Evolutionary conservation across 768 basidiomycete species (phyloP), one percentile per base, ranked within the genome.

Genomic region (Melanogaster broomeanus): DNA sequence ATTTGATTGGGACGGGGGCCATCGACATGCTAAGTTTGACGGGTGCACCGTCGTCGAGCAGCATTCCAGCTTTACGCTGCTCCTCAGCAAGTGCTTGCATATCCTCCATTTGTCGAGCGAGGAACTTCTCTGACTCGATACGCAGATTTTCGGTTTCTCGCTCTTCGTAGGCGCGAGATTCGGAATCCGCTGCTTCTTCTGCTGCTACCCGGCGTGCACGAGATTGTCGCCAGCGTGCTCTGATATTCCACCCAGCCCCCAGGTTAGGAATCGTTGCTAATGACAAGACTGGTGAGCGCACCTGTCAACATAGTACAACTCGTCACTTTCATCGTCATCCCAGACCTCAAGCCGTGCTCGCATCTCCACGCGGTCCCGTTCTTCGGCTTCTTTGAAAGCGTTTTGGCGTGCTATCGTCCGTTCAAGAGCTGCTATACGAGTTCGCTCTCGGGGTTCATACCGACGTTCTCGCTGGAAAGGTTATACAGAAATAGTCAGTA

Each of bases 101-200:
- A 68, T 98, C 94, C 56, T 91, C 91, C 91, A 96, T 93, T 64
- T 97, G 94, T 48, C 85, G 80, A 31, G 91, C 90, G 53, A 98
- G 77, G 79, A 98, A 97, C 56, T 85, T 88, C 69, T 98, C 96
- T 1, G 93, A 93, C 70, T 98, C 93, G 43, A 84, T 81, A 31
- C 92, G 84, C 21, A 97, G 77, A 59, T 91, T 89, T 65, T 90
- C 93, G 8, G 84, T 82, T 69, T 97, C 93, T 45, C 88, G 87
- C 41, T 87, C 86, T 70, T 97, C 95, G 52, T 85, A 85, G 25
- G 80, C 73, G 15, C 90, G 82, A 31, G 92, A 93, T 57, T 90
- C 86, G 15, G 83, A 81, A 69, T 98, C 95, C 1, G 88, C 88
- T 2, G 84, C 82, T 59, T 90, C 86, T 68, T 99, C 96, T 8